Evolutionary conservation across 1,284 basidiomycete species (phyloP).

Genomic region (Leccinum angustisporum): DNA sequence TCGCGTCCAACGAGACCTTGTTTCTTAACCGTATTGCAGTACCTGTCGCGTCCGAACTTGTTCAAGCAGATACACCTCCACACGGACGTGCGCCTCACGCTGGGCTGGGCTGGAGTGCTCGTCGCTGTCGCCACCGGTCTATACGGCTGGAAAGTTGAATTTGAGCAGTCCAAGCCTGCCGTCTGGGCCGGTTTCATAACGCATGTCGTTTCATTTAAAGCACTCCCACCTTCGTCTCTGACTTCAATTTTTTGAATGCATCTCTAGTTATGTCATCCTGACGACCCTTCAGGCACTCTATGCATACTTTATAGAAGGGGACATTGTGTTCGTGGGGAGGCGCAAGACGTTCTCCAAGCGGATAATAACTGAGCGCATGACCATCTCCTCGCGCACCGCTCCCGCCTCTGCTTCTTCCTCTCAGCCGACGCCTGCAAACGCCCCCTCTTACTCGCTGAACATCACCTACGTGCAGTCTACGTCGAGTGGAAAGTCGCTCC

Average conservation of each 20-base stretch:
- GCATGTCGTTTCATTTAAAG: conserved; percentile 43
- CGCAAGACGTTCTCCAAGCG: conserved; percentile 82
- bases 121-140: conserved; percentile 77
- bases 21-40: conserved; percentile 44
- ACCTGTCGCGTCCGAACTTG: conserved; percentile 73
- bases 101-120: conserved; percentile 84
- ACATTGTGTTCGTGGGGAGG: conserved; percentile 79
- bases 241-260: not conserved
- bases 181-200: conserved; percentile 76
- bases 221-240: conserved; percentile 2
- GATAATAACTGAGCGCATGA: conserved; percentile 83
- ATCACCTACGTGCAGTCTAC: conserved; percentile 73
- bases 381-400: conserved; percentile 62
- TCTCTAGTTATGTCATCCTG: conserved; percentile 66
- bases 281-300: conserved; percentile 73
- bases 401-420: conserved; percentile 40
- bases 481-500: conserved; percentile 72
- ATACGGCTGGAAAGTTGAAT: conserved; percentile 84
- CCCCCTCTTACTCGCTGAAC: conserved; percentile 64
- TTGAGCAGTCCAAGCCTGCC: conserved; percentile 79
- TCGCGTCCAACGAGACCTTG: not conserved
- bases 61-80: conserved; percentile 86
- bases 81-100: conserved; percentile 79
- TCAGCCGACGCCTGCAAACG: conserved; percentile 28
- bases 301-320: conserved; percentile 77